phyloP scores from a whole-genome alignment of 257 asterid species.

The Solanum medicagineum region DNA sequence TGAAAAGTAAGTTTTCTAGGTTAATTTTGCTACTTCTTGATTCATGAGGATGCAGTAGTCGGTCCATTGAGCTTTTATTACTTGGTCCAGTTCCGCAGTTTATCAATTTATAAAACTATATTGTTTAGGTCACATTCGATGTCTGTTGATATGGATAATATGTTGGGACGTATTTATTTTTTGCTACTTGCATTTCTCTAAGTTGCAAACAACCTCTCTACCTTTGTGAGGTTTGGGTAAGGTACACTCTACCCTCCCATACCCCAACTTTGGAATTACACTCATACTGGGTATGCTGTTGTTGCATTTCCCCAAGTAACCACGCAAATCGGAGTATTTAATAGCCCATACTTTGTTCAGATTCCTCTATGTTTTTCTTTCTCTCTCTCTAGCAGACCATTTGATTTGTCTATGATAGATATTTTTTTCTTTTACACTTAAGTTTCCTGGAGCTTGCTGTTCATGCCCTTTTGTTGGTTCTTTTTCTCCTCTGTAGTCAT shows the following conservation, averaged over 20 bases:
- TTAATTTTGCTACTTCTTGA: background rate
- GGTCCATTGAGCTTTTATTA: background rate
- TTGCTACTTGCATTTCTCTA: background rate
- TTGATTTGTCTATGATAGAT: background rate
- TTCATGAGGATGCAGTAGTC: background rate
- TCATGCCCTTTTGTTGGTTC: conserved; percentile 11
- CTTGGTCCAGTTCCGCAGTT: background rate
- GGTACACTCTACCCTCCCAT: background rate
- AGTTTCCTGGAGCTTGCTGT: background rate
- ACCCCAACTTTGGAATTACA: background rate
- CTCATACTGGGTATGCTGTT: background rate
- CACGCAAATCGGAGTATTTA: background rate
- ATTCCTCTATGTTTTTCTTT: background rate
- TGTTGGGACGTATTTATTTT: background rate
- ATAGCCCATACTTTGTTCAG: background rate
- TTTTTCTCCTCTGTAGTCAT: conserved; percentile 26
- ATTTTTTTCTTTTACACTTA: conserved; percentile 1
- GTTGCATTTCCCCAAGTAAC: background rate
- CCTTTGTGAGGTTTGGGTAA: background rate
- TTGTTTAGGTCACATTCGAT: background rate
- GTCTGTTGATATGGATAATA: background rate
- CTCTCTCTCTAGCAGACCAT: background rate
- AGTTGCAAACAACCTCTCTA: background rate
- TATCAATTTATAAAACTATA: background rate
- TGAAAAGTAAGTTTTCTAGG: conserved; percentile 53